Conservation (phyloP, 2,329 filamentous ascomycete species). For the Fusarium keratoplasticum region DNA sequence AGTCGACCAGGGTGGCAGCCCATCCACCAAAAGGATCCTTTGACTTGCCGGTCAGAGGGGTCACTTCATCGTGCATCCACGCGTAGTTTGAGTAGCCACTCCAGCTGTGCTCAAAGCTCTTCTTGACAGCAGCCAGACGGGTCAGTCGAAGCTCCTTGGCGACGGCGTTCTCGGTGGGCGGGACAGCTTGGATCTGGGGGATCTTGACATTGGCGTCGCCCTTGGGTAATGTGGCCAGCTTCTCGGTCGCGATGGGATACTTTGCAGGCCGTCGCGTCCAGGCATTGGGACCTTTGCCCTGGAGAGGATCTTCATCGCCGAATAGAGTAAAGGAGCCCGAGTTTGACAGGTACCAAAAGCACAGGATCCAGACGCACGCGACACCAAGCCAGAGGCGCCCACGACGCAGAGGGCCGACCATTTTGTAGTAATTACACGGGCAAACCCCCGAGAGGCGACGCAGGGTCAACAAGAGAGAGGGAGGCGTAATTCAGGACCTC, state of each 20-base stretch:
- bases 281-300: slow-evolving; percentile 36
- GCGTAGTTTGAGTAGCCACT: slow-evolving; percentile 69
- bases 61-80: slow-evolving; percentile 72
- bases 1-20: slow-evolving; percentile 73
- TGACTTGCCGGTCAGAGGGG: slow-evolving; percentile 62
- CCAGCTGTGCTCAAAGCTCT: slow-evolving; percentile 68
- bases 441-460: slow-evolving; percentile 9
- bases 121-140: slow-evolving; percentile 58
- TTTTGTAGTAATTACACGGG: slow-evolving; percentile 20
- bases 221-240: slow-evolving; percentile 49
- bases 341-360: slow-evolving; percentile 42
- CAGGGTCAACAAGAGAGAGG: slow-evolving; percentile 15
- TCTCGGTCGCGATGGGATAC: slow-evolving; percentile 40
- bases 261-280: slow-evolving; percentile 38
- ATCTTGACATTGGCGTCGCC: slow-evolving; percentile 38
- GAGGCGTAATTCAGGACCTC: slow-evolving; percentile 20
- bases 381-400: slow-evolving; percentile 43
- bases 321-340: slow-evolving; percentile 32
- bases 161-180: slow-evolving; percentile 46
- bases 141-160: slow-evolving; percentile 48
- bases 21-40: slow-evolving; percentile 72
- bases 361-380: slow-evolving; percentile 37
- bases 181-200: slow-evolving; percentile 46
- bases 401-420: slow-evolving; percentile 37
- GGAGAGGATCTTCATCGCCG: slow-evolving; percentile 35